Conservation (phyloP, 176 grass and related monocot genomes). For the Miscanthus lutarioriparius region DNA sequence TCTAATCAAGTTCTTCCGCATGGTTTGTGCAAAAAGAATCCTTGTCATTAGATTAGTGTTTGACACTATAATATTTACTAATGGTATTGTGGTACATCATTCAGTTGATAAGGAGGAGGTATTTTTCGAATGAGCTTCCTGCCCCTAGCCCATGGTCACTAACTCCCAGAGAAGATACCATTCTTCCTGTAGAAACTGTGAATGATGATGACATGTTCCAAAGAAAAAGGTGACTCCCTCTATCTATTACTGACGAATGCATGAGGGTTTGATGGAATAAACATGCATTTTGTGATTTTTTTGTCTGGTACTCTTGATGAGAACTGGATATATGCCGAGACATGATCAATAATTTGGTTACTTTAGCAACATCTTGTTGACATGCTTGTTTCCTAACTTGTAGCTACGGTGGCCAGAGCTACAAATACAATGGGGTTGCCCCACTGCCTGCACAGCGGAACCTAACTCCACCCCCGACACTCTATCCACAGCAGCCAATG, state of each 20-base stretch:
- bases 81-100: constrained; percentile 33
- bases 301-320: neutral
- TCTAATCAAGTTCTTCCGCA: constrained; percentile 86
- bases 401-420: constrained; percentile 63
- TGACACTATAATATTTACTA: constrained; percentile 23
- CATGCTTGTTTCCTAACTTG: neutral
- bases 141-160: constrained; percentile 68
- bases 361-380: constrained; percentile 2
- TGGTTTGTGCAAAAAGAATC: constrained; percentile 60
- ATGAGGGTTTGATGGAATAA: neutral
- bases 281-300: constrained; percentile 7
- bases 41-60: constrained; percentile 17
- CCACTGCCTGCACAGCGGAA: constrained; percentile 80
- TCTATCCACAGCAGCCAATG: constrained; percentile 81
- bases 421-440: constrained; percentile 62
- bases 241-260: neutral
- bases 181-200: constrained; percentile 57
- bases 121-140: constrained; percentile 88
- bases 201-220: constrained; percentile 81
- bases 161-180: constrained; percentile 49
- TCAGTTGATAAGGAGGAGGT: constrained; percentile 98
- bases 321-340: neutral
- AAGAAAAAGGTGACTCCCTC: constrained; percentile 58
- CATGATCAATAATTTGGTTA: constrained; percentile 13
- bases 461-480: constrained; percentile 70